Evolutionary conservation across 192 early-diverging fungal genomes (phyloP).

Genomic region (Coemansia furcata): DNA sequence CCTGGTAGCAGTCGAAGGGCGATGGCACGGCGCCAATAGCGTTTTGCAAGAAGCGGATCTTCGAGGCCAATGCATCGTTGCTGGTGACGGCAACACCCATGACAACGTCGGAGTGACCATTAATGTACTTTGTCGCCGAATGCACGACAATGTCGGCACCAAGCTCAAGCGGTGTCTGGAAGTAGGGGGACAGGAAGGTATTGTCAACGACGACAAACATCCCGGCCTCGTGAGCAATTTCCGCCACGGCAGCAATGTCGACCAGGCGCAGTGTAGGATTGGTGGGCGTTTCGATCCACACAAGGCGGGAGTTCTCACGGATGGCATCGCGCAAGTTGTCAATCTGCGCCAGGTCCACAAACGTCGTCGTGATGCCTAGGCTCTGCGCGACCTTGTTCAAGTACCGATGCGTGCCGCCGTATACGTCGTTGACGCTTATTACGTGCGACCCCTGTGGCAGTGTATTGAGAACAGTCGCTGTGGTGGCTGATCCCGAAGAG

Average conservation of each 20-base stretch:
- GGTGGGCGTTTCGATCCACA: conserved; percentile 88
- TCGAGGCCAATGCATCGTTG: conserved; percentile 66
- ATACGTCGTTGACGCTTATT: conserved; percentile 86
- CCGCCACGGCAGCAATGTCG: conserved; percentile 71
- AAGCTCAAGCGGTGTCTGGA: conserved; percentile 84
- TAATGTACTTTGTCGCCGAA: conserved; percentile 98
- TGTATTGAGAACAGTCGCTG: conserved; percentile 74
- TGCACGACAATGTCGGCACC: conserved; percentile 98
- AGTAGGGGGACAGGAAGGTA: conserved; percentile 85
- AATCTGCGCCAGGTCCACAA: conserved; percentile 73
- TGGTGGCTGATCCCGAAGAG: conserved; percentile 79
- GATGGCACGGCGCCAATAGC: conserved; percentile 94
- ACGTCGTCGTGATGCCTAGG: conserved; percentile 67
- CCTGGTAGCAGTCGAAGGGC: conserved; percentile 96
- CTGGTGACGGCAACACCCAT: conserved; percentile 93
- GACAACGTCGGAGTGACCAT: conserved; percentile 98
- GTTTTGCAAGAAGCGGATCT: conserved; percentile 92
- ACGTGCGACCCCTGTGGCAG: conserved; percentile 71
- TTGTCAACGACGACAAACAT: conserved; percentile 78
- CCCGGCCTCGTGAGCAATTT: conserved; percentile 61
- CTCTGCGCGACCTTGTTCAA: conserved; percentile 77
- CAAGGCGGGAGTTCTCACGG: conserved; percentile 71
- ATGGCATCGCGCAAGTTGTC: conserved; percentile 62
- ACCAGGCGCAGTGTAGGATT: conserved; percentile 83
- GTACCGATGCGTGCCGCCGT: conserved; percentile 88